Percentiles rank a stretch among this genome's conserved stretches.
phyloP scores from a whole-genome alignment of 1,139 yeast genomes.

The Lodderomyces orthopsilosis region DNA sequence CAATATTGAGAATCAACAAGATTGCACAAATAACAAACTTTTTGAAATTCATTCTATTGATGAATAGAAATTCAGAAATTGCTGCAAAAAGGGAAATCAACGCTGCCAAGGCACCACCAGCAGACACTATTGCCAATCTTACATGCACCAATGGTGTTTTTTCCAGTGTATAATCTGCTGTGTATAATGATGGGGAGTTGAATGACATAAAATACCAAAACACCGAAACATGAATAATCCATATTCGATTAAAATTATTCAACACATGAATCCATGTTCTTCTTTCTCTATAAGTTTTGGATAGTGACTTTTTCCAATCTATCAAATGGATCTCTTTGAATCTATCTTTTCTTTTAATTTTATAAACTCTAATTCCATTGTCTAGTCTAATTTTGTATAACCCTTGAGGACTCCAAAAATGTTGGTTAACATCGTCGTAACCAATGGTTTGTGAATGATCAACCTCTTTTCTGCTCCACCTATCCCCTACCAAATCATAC shows the following conservation, averaged over 20 bases:
- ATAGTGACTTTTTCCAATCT: slow-evolving; percentile 61
- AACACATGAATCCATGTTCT: slow-evolving; percentile 77
- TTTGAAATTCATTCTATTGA: slow-evolving; percentile 72
- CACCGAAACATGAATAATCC: slow-evolving; percentile 75
- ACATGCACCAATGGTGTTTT: slow-evolving; percentile 13
- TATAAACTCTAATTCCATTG: slow-evolving; percentile 45
- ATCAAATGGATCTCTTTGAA: slow-evolving; percentile 47
- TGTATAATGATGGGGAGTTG: slow-evolving; percentile 75
- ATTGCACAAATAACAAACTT: slow-evolving; percentile 42
- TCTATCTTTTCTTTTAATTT: slow-evolving; percentile 43
- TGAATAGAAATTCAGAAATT: slow-evolving; percentile 58
- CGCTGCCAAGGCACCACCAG: slow-evolving; percentile 74
- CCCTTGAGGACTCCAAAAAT: slow-evolving; percentile 77
- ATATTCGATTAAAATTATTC: slow-evolving; percentile 75
- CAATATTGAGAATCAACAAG: slow-evolving; percentile 47
- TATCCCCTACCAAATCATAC: slow-evolving; percentile 33
- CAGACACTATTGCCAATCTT: slow-evolving; percentile 36
- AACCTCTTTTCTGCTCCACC: slow-evolving; percentile 47
- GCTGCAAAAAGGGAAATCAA: slow-evolving; percentile 62
- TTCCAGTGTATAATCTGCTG: slow-evolving; percentile 50
- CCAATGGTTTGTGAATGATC: slow-evolving; percentile 77
- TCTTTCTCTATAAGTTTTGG: slow-evolving; percentile 70
- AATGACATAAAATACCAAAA: slow-evolving; percentile 83
- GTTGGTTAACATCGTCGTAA: slow-evolving; percentile 82
- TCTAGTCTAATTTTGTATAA: slow-evolving; percentile 45